phyloP scores from a whole-genome alignment of 2,329 filamentous ascomycete species.

The Trichoderma brevicompactum region DNA sequence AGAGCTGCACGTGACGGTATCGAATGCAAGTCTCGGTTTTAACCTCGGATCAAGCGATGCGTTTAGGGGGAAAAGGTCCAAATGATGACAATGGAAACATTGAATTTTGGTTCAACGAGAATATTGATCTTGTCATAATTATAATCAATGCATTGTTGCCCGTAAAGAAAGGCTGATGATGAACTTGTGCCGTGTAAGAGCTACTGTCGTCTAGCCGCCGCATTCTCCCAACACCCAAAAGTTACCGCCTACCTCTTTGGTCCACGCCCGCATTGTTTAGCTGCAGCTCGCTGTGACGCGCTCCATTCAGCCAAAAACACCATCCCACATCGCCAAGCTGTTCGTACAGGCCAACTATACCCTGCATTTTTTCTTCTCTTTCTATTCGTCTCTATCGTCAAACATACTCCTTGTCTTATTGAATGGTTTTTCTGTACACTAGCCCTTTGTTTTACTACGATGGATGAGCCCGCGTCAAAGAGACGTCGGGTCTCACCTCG shows the following conservation, averaged over 20 bases:
- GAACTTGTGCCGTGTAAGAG: too few relatives aligned
- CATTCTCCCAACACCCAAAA: too few relatives aligned
- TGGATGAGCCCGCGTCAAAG: constrained; percentile 65
- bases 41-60: not conserved
- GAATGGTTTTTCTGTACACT: not conserved
- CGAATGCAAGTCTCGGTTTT: not conserved
- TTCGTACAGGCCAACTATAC: not conserved
- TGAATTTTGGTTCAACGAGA: too few relatives aligned
- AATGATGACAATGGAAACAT: too few relatives aligned
- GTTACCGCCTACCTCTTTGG: constrained; percentile 19
- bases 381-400: not conserved
- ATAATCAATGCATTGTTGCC: too few relatives aligned
- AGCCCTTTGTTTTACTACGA: constrained; percentile 30
- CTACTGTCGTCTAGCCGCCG: too few relatives aligned
- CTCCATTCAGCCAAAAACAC: constrained; percentile 24
- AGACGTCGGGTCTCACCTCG: constrained; percentile 65
- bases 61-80: not conserved
- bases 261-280: constrained; percentile 22
- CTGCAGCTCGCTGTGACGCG: constrained; percentile 27
- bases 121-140: too few relatives aligned
- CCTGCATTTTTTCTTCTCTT: not conserved
- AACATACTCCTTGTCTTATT: not conserved
- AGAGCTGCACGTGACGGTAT: constrained; percentile 13
- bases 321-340: constrained; percentile 23
- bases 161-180: too few relatives aligned